These are phyloP conservation scores for Podila epicladia DNA, from an alignment of 192 early-diverging fungal genomes.

Conservation along the genomic window DNA sequence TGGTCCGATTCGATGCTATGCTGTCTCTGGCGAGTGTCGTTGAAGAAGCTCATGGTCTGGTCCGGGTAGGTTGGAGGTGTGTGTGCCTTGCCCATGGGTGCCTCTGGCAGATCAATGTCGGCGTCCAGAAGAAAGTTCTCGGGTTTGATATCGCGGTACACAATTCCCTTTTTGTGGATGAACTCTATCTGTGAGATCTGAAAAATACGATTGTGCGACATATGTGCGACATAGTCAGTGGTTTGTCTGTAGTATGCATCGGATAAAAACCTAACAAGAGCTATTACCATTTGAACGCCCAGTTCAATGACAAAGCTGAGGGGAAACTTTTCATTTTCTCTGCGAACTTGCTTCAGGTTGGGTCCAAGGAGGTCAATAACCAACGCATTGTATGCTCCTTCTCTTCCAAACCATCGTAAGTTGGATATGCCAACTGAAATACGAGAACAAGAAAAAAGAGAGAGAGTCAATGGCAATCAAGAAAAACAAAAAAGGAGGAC, in stretches of 20 bases:
- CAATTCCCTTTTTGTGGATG: slow-evolving; percentile 66
- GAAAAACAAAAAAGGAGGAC: not conserved
- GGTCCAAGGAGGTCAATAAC: slow-evolving; percentile 69
- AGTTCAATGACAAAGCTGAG: slow-evolving; percentile 57
- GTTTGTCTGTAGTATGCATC: too few species aligned
- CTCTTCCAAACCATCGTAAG: slow-evolving; percentile 63
- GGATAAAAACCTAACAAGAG: too few species aligned
- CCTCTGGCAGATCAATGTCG: slow-evolving; percentile 32
- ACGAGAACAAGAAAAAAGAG: slow-evolving; percentile 3
- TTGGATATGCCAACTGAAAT: slow-evolving; percentile 59
- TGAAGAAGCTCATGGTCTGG: slow-evolving; percentile 36
- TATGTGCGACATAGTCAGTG: not conserved
- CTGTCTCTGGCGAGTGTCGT: slow-evolving; percentile 24
- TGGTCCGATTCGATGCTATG: slow-evolving; percentile 14
- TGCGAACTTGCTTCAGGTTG: slow-evolving; percentile 57
- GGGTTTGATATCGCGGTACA: slow-evolving; percentile 72
- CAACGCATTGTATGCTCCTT: slow-evolving; percentile 58
- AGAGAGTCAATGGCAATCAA: slow-evolving; percentile 3
- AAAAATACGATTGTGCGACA: slow-evolving; percentile 1
- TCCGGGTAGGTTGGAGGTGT: slow-evolving; percentile 30
- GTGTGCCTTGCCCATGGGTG: slow-evolving; percentile 16
- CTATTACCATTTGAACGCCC: slow-evolving; percentile 62
- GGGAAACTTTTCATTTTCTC: slow-evolving; percentile 53
- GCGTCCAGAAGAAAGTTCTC: slow-evolving; percentile 71
- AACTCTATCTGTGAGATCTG: slow-evolving; percentile 57